phyloP scores from a whole-genome alignment of 73 alveolate species.

The Paramecium bursaria region DNA sequence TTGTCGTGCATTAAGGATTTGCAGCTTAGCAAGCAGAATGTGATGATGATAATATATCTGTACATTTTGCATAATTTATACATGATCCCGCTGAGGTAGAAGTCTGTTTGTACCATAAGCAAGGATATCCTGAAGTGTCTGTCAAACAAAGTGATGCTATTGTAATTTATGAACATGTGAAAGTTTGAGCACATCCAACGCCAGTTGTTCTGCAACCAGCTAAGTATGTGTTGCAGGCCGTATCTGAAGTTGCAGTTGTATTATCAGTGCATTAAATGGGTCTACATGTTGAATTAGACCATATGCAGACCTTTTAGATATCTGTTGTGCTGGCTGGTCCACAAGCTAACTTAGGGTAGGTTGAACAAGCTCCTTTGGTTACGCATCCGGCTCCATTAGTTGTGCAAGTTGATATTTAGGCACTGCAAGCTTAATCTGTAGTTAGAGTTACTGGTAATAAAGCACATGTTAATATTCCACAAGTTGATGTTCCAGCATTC shows the following conservation, averaged over 20 bases:
- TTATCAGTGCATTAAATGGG: slow-evolving; percentile 20
- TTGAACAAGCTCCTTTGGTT: slow-evolving; percentile 16
- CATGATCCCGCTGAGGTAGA: background rate
- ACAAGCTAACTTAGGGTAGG: background rate
- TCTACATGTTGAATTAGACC: slow-evolving; percentile 44
- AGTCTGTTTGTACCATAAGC: background rate
- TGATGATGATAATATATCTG: background rate
- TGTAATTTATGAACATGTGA: background rate
- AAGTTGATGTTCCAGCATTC: too few species aligned
- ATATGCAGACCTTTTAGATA: background rate
- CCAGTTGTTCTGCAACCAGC: slow-evolving; percentile 47
- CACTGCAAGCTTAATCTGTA: too few species aligned
- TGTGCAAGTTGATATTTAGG: too few species aligned
- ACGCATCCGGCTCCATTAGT: slow-evolving; percentile 8
- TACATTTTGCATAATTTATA: background rate
- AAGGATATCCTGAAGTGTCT: slow-evolving; percentile 13
- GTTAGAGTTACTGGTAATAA: too few species aligned
- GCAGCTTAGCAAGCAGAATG: background rate
- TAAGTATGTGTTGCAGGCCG: slow-evolving; percentile 36
- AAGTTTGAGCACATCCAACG: slow-evolving; percentile 15
- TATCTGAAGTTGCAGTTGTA: background rate
- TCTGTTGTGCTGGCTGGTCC: slow-evolving; percentile 24
- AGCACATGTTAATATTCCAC: too few species aligned
- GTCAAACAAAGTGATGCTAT: slow-evolving; percentile 1
- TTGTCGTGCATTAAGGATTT: slow-evolving; percentile 20